Evolutionary conservation across 441 rosid genomes (phyloP).

Genomic region (Capsella rubella): DNA sequence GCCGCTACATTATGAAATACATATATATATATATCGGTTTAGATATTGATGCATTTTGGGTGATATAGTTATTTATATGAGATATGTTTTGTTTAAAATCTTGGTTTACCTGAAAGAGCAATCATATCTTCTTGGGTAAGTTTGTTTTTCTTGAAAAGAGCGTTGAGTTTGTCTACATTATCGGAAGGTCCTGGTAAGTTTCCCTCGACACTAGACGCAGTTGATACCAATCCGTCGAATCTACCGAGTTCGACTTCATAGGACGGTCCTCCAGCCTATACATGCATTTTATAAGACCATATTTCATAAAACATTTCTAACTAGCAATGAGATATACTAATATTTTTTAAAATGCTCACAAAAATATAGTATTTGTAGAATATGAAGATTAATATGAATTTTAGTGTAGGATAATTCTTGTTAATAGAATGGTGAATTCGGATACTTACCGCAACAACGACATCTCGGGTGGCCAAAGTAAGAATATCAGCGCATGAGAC

Average conservation of each 20-base stretch:
- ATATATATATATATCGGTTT: background rate
- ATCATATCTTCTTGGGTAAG: conserved; percentile 82
- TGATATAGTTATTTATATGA: background rate
- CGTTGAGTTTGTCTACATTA: conserved; percentile 63
- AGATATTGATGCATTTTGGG: background rate
- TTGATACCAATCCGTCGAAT: conserved; percentile 77
- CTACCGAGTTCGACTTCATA: conserved; percentile 80
- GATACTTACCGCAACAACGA: conserved; percentile 54
- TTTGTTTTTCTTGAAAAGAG: conserved; percentile 62
- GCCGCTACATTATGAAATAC: conserved; percentile 53
- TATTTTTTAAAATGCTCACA: no score
- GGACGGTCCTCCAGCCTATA: conserved; percentile 78
- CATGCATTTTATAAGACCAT: background rate
- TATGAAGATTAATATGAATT: background rate
- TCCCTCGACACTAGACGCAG: conserved; percentile 59
- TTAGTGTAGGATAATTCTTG: background rate
- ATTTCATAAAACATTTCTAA: background rate
- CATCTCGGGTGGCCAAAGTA: conserved; percentile 81
- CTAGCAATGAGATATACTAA: background rate
- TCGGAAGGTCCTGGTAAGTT: conserved; percentile 66
- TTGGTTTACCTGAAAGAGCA: conserved; percentile 77
- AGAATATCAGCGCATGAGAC: conserved; percentile 47
- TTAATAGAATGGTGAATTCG: background rate
- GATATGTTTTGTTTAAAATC: background rate
- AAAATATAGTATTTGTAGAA: background rate